Conservation (phyloP, 2,329 filamentous ascomycete genomes). For the Exophiala calicioides region DNA sequence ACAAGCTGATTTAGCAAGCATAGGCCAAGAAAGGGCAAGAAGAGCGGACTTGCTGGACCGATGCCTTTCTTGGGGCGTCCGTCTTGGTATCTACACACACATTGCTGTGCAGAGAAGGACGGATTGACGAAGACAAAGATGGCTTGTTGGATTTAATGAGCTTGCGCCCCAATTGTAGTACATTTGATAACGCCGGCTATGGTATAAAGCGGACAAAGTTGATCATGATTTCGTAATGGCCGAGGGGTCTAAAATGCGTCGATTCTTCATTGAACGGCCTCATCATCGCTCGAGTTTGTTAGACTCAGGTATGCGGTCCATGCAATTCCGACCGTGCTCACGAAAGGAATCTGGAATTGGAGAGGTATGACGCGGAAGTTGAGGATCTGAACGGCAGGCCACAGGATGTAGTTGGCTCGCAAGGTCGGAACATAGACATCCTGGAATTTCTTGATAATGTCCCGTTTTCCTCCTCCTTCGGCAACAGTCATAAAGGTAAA, state of each 20-base stretch:
- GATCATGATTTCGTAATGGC: not conserved
- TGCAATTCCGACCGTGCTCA: slow-evolving; percentile 91
- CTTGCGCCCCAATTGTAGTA: not conserved
- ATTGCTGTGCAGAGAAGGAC: no score
- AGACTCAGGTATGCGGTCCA: slow-evolving; percentile 97
- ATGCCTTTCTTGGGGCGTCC: no score
- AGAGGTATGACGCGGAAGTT: slow-evolving; percentile 96
- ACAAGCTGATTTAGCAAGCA: no score
- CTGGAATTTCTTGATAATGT: slow-evolving; percentile 78
- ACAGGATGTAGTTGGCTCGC: slow-evolving; percentile 93
- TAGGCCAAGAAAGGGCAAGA: no score
- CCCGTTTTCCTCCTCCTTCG: slow-evolving; percentile 83
- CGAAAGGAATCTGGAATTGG: slow-evolving; percentile 95
- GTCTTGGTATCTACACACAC: no score
- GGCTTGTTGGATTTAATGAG: not conserved
- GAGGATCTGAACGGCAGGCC: slow-evolving; percentile 93
- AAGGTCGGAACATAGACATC: slow-evolving; percentile 93
- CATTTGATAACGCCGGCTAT: not conserved
- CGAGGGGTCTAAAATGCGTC: not conserved
- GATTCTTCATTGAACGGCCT: slow-evolving; percentile 28
- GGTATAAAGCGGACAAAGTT: not conserved
- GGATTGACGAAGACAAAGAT: not conserved
- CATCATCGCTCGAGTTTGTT: slow-evolving; percentile 80
- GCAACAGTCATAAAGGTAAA: slow-evolving; percentile 96
- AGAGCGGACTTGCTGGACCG: no score